Evolutionary conservation across 257 asterid species (phyloP).

Genomic region (Solanum habrochaites): DNA sequence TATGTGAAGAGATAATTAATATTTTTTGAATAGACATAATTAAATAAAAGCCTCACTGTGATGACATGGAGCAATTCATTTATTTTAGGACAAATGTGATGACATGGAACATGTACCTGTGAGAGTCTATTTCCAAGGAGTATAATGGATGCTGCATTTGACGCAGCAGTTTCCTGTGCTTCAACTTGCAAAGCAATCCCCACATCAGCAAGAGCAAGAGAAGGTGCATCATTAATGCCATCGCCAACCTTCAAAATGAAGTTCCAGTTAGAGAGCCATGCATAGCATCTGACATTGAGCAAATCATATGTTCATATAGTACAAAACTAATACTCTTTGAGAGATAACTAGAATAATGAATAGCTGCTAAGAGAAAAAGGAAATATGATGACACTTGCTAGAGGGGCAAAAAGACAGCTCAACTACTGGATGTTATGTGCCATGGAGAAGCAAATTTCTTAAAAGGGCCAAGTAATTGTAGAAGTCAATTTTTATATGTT

Average conservation of each 20-base stretch:
- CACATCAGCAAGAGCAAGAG: conserved; percentile 95
- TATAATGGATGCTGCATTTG: conserved; percentile 90
- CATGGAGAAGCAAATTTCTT: not conserved
- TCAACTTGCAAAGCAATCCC: conserved; percentile 92
- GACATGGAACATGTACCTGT: conserved; percentile 40
- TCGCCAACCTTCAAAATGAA: conserved; percentile 71
- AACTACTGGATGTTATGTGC: not conserved
- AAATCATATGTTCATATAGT: not conserved
- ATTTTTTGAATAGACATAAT: not conserved
- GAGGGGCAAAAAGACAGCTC: not conserved
- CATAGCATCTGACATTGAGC: not conserved
- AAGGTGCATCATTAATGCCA: conserved; percentile 97
- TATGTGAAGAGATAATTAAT: not conserved
- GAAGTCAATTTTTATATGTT: not conserved
- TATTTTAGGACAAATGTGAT: not conserved
- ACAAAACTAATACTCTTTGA: not conserved
- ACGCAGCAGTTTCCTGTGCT: conserved; percentile 97
- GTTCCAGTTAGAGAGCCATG: not conserved
- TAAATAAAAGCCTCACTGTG: not conserved
- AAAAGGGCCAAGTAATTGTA: not conserved
- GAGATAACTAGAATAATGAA: not conserved
- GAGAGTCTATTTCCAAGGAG: conserved; percentile 86
- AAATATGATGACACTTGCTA: not conserved
- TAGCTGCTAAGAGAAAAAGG: not conserved
- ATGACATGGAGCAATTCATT: not conserved